Percentiles rank a stretch among this genome's conserved stretches.
Conservation (phyloP, 257 asterid genomes). For the Solanum corneliomulleri region DNA sequence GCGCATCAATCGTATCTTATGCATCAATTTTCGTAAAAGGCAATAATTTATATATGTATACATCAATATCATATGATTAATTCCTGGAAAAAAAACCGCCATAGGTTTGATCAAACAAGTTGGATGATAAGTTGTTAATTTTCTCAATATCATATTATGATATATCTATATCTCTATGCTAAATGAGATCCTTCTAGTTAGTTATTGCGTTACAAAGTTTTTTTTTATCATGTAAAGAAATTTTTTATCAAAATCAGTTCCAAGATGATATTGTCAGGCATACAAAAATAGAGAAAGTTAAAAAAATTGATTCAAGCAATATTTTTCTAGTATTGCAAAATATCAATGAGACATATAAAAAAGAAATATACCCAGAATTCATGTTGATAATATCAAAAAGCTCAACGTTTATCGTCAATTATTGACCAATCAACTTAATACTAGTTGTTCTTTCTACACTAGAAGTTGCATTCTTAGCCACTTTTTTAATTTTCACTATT, state of each 20-base stretch:
- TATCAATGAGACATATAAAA: slow-evolving; percentile 10
- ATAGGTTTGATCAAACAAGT: slow-evolving; percentile 8
- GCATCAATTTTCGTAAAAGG: slow-evolving; percentile 19
- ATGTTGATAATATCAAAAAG: slow-evolving; percentile 69
- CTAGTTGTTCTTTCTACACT: slow-evolving; percentile 92
- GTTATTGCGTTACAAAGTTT: too few relatives aligned
- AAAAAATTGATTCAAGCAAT: not conserved
- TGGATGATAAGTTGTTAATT: slow-evolving; percentile 1
- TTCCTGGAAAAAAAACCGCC: slow-evolving; percentile 5
- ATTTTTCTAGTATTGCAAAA: not conserved
- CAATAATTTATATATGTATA: slow-evolving; percentile 20
- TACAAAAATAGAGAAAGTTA: not conserved
- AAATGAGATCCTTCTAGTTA: too few relatives aligned
- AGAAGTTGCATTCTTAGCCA: slow-evolving; percentile 72
- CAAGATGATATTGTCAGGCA: not conserved
- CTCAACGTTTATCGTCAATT: slow-evolving; percentile 90
- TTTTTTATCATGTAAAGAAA: too few relatives aligned
- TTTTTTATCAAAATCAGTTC: not conserved
- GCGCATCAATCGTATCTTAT: slow-evolving; percentile 18
- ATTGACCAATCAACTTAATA: slow-evolving; percentile 85
- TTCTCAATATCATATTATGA: too few relatives aligned
- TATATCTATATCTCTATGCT: too few relatives aligned
- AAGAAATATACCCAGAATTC: slow-evolving; percentile 33
- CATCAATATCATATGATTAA: slow-evolving; percentile 20
- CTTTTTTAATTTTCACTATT: slow-evolving; percentile 10